phyloP scores from a whole-genome alignment of 352 stramenopile genomes.

The Globisporangium acanthophoron region DNA sequence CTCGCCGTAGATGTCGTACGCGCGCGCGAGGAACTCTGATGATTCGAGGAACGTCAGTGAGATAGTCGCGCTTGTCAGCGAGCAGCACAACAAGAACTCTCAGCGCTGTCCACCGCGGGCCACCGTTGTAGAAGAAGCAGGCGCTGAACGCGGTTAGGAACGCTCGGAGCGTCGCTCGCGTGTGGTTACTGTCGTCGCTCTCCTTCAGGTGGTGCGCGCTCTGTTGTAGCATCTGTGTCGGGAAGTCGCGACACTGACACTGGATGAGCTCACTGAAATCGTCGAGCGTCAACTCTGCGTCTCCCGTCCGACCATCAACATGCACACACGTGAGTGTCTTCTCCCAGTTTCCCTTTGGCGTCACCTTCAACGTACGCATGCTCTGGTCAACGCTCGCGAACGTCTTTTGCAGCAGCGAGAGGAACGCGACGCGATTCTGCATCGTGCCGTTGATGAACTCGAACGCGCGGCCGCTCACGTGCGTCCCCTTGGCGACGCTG shows the following conservation, averaged over 20 bases:
- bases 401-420: constrained; percentile 32
- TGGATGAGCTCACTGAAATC: constrained; percentile 57
- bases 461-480: constrained; percentile 36
- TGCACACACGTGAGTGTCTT: too few species aligned
- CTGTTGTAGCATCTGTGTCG: constrained; percentile 31
- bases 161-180: constrained; percentile 18
- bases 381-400: constrained; percentile 32
- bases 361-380: constrained; percentile 21
- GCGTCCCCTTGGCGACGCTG: constrained; percentile 23
- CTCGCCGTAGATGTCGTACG: constrained; percentile 45
- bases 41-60: too few species aligned
- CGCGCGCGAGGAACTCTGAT: constrained; percentile 46
- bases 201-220: constrained; percentile 33
- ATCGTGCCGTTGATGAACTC: constrained; percentile 50
- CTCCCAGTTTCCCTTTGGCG: background rate
- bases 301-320: background rate
- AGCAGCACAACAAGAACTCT: background rate
- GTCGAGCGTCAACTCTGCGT: constrained; percentile 38
- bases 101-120: background rate
- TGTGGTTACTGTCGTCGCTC: constrained; percentile 23
- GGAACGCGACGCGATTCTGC: constrained; percentile 47
- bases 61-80: background rate
- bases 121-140: constrained; percentile 55
- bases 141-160: constrained; percentile 33
- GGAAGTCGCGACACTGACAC: constrained; percentile 53